A percentile compares a stretch with the other conserved stretches of the same genome.
phyloP scores from a whole-genome alignment of 139 green algal genomes.

The Chlamydomonas sphaeroides region DNA sequence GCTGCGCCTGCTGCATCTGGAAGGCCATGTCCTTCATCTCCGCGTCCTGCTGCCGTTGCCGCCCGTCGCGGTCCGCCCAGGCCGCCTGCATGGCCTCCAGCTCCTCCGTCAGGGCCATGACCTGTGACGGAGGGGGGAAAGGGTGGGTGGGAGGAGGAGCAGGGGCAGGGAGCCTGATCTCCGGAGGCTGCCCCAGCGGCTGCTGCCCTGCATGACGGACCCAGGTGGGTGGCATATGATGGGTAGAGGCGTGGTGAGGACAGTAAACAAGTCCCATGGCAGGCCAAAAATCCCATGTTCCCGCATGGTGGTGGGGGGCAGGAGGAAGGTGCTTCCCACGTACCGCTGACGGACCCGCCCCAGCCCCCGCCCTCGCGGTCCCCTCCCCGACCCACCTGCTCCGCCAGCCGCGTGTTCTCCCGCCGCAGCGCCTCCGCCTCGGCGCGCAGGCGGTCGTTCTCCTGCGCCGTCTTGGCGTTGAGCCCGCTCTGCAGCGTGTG shows the following conservation, averaged over 20 bases:
- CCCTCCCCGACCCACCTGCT: conserved; percentile 27
- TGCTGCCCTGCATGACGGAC: too few species aligned
- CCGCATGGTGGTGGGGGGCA: too few species aligned
- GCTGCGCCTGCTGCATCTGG: conserved; percentile 40
- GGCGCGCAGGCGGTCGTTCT: conserved; percentile 24
- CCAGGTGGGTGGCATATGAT: too few species aligned
- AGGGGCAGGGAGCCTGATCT: too few species aligned
- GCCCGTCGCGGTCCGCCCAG: conserved; percentile 49
- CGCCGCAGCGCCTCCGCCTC: conserved; percentile 27
- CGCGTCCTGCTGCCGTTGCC: conserved; percentile 43
- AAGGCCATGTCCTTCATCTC: conserved; percentile 47
- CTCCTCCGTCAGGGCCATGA: conserved; percentile 44
- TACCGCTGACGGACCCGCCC: too few species aligned
- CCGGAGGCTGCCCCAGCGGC: too few species aligned
- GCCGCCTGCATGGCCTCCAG: conserved; percentile 51
- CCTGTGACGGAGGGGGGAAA: not conserved
- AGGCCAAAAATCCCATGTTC: too few species aligned
- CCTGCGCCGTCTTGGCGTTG: conserved; percentile 40
- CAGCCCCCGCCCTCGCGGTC: not conserved
- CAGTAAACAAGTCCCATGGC: too few species aligned
- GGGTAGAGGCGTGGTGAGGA: too few species aligned
- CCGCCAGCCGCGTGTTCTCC: conserved; percentile 42
- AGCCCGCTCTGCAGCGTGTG: conserved; percentile 48
- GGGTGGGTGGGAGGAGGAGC: not conserved
- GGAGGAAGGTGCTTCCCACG: too few species aligned